Percentiles rank a stretch among this genome's conserved stretches.
Conservation (phyloP, 1,139 yeast species). For the Pichia inconspicua region DNA sequence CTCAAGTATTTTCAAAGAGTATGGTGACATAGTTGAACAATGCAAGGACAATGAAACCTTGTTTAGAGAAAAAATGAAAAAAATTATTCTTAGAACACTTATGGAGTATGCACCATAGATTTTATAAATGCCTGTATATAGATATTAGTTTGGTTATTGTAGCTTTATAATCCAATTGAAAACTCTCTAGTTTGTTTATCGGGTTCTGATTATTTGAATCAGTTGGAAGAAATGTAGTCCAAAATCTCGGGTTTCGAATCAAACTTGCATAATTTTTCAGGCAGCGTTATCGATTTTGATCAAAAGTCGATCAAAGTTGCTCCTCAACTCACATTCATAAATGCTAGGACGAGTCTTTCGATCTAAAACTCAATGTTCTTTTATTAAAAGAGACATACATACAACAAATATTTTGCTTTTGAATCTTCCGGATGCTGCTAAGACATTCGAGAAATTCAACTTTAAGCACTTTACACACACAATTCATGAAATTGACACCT, state of each 20-base stretch:
- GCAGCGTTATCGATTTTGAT: neutral
- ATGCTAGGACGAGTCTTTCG: neutral
- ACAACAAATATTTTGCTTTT: neutral
- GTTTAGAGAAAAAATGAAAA: slow-evolving; percentile 15
- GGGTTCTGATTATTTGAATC: too few relatives aligned
- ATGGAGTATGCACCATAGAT: slow-evolving; percentile 17
- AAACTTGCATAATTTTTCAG: neutral
- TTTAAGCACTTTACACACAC: slow-evolving; percentile 30
- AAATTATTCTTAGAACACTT: slow-evolving; percentile 14
- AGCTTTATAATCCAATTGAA: neutral
- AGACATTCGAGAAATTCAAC: slow-evolving; percentile 21
- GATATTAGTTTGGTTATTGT: too few relatives aligned
- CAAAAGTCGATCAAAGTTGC: too few relatives aligned
- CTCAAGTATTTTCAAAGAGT: slow-evolving; percentile 42
- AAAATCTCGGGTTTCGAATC: too few relatives aligned
- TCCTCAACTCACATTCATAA: too few relatives aligned
- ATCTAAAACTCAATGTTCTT: neutral
- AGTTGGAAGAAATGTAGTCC: too few relatives aligned
- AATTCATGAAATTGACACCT: slow-evolving; percentile 18
- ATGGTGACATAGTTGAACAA: slow-evolving; percentile 41
- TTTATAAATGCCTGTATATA: neutral
- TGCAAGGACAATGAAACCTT: slow-evolving; percentile 10
- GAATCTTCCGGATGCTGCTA: slow-evolving; percentile 16
- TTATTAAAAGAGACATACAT: neutral
- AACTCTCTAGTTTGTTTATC: too few relatives aligned